A percentile compares a stretch with the other conserved stretches of the same genome.
Evolutionary conservation across 345 rosid genomes (phyloP).

Genomic region (Hirschfeldia incana): DNA sequence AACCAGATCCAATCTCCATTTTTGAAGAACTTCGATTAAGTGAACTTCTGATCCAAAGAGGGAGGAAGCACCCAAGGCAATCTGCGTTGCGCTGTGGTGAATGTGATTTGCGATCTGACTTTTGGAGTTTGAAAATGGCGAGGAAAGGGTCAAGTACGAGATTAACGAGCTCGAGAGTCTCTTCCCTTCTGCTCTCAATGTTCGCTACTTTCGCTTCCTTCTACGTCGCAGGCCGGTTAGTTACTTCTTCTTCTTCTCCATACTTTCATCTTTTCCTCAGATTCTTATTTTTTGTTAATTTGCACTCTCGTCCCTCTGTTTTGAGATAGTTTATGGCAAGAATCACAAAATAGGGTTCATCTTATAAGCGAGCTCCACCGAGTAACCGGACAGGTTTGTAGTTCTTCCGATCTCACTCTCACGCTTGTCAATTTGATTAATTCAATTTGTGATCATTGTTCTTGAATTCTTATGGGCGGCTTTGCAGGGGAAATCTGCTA

Average conservation of each 20-base stretch:
- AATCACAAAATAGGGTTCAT: slow-evolving; percentile 74
- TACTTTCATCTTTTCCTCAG: background rate
- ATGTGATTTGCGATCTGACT: slow-evolving; percentile 19
- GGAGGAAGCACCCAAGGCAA: background rate
- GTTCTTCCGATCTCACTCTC: slow-evolving; percentile 4
- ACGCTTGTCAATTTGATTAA: background rate
- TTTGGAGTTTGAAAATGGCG: slow-evolving; percentile 40
- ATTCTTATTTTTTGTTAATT: background rate
- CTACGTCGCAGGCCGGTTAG: slow-evolving; percentile 81
- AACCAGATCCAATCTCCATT: background rate
- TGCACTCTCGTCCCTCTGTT: background rate
- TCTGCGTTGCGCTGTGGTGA: no score
- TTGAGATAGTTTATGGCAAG: slow-evolving; percentile 77
- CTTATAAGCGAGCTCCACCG: slow-evolving; percentile 72
- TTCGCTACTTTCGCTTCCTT: slow-evolving; percentile 65
- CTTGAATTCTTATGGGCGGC: slow-evolving; percentile 1
- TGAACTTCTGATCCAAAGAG: background rate
- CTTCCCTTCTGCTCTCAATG: slow-evolving; percentile 68
- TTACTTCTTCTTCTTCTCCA: background rate
- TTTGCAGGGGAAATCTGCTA: slow-evolving; percentile 71
- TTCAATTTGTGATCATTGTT: background rate
- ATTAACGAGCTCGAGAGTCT: slow-evolving; percentile 47
- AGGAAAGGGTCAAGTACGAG: slow-evolving; percentile 53
- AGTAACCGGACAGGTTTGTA: slow-evolving; percentile 69
- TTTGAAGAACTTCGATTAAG: background rate